Conservation (phyloP, 2,329 filamentous ascomycete genomes). For the Chrysoporthe austroafricana region DNA sequence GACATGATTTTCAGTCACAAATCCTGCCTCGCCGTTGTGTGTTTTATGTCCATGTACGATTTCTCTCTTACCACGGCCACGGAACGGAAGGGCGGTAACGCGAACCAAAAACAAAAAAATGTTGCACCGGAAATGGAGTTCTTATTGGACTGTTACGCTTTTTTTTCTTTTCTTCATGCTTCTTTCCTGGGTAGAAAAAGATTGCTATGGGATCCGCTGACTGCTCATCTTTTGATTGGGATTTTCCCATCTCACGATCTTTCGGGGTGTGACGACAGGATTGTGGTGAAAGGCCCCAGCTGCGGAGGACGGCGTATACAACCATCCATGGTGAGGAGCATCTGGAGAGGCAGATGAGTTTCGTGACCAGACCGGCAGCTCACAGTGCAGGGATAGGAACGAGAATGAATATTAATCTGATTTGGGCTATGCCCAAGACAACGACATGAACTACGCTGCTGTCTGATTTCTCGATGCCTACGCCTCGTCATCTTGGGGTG, state of each 20-base stretch:
- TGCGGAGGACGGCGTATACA: background rate
- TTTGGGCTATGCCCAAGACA: background rate
- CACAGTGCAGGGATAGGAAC: slow-evolving; percentile 2
- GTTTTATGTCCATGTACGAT: slow-evolving; percentile 19
- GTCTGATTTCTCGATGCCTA: background rate
- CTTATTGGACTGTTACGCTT: slow-evolving; percentile 3
- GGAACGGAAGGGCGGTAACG: slow-evolving; percentile 20
- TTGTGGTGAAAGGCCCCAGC: background rate
- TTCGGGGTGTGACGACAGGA: slow-evolving; percentile 1
- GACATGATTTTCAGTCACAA: slow-evolving; percentile 18
- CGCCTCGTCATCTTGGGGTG: background rate
- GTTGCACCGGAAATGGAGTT: slow-evolving; percentile 14
- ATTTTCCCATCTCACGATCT: background rate
- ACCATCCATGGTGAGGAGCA: background rate
- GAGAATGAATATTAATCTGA: slow-evolving; percentile 12
- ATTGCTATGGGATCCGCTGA: background rate
- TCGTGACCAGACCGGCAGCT: background rate
- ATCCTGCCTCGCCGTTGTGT: slow-evolving; percentile 16
- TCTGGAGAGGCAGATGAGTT: background rate
- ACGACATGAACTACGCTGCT: background rate
- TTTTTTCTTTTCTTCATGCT: background rate
- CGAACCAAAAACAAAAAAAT: slow-evolving; percentile 10
- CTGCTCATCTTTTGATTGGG: background rate
- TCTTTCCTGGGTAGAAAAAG: slow-evolving; percentile 16
- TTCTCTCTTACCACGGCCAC: slow-evolving; percentile 19